These are phyloP conservation scores for Lycium barbarum DNA, from an alignment of 257 asterid genomes.

Conservation along the genomic window DNA sequence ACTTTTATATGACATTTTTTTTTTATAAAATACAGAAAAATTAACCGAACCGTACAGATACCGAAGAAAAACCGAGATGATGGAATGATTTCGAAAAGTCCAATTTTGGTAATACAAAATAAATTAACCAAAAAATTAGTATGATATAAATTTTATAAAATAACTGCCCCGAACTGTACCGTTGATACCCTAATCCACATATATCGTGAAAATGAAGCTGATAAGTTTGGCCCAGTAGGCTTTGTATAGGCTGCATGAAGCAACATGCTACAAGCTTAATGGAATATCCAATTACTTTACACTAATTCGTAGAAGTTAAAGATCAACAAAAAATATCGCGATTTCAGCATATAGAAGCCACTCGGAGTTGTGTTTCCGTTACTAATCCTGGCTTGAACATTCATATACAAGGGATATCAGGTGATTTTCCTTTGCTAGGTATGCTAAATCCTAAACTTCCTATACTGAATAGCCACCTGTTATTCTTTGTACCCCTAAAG, in stretches of 20 bases:
- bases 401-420: constrained; percentile 18
- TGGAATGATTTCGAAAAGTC: too few relatives aligned
- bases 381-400: constrained; percentile 25
- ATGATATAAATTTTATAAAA: too few relatives aligned
- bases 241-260: not conserved
- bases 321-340: not conserved
- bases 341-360: constrained; percentile 19
- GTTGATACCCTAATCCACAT: not conserved
- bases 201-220: not conserved
- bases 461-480: constrained; percentile 9
- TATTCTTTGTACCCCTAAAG: constrained; percentile 26
- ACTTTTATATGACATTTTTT: too few relatives aligned
- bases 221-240: not conserved
- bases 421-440: not conserved
- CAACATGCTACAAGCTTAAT: not conserved
- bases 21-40: too few relatives aligned
- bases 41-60: too few relatives aligned
- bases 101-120: too few relatives aligned
- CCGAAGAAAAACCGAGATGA: too few relatives aligned
- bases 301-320: not conserved
- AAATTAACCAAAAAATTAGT: too few relatives aligned
- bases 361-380: not conserved
- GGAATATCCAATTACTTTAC: not conserved
- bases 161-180: too few relatives aligned
- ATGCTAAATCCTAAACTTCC: constrained; percentile 23